Conservation (phyloP, 257 asterid genomes). For the Solanum lycopersicoides region DNA sequence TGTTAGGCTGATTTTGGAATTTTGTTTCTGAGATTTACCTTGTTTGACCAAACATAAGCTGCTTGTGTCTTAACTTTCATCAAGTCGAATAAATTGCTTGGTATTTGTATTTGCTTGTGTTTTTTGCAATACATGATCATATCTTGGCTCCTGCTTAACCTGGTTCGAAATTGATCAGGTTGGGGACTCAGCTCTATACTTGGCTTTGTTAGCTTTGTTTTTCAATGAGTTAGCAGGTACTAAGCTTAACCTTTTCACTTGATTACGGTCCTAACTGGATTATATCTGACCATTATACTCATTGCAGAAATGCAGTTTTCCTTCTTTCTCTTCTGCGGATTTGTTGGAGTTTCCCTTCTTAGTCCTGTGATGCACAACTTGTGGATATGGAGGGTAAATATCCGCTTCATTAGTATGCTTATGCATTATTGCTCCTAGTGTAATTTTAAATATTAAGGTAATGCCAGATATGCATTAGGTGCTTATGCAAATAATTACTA, state of each 20-base stretch:
- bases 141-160: background rate
- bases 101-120: background rate
- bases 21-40: background rate
- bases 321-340: conserved; percentile 89
- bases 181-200: conserved; percentile 88
- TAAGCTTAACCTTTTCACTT: background rate
- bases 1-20: background rate
- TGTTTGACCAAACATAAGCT: background rate
- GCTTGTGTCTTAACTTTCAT: background rate
- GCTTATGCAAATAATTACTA: background rate
- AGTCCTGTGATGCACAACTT: conserved; percentile 99
- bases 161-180: conserved; percentile 41
- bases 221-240: conserved; percentile 82
- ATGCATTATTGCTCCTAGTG: background rate
- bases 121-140: background rate
- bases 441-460: background rate
- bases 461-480: background rate
- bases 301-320: conserved; percentile 82
- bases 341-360: conserved; percentile 76
- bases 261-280: background rate
- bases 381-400: conserved; percentile 98
- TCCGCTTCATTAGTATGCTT: background rate
- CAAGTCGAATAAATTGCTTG: background rate
- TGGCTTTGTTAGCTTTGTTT: conserved; percentile 77
- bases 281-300: background rate